Conservation (phyloP, 495 filamentous ascomycete genomes). For the Parathielavia appendiculata region DNA sequence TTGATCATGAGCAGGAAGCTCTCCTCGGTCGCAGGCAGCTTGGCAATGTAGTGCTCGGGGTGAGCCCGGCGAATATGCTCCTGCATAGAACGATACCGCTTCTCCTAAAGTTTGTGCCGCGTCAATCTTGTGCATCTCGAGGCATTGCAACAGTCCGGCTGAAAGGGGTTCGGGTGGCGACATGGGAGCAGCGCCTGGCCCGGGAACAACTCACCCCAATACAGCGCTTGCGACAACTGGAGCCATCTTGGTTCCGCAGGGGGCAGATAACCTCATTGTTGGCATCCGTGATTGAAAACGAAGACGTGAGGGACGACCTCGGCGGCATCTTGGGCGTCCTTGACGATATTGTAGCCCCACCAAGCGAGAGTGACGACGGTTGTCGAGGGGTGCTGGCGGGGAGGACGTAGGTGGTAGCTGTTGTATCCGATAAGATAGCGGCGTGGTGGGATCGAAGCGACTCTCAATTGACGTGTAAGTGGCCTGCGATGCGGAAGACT, state of each 20-base stretch:
- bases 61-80: conserved; percentile 98
- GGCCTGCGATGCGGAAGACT: conserved; percentile 23
- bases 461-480: conserved; percentile 36
- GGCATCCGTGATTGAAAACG: conserved; percentile 85
- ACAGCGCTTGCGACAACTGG: conserved; percentile 95
- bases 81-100: conserved; percentile 98
- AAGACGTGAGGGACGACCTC: conserved; percentile 77
- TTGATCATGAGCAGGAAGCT: conserved; percentile 96
- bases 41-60: conserved; percentile 95
- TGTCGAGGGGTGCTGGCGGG: conserved; percentile 24
- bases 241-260: conserved; percentile 91
- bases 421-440: conserved; percentile 26
- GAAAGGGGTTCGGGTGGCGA: conserved; percentile 20
- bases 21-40: conserved; percentile 97
- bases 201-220: conserved; percentile 73
- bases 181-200: conserved; percentile 16
- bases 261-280: conserved; percentile 97
- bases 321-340: conserved; percentile 63
- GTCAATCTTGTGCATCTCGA: conserved; percentile 4
- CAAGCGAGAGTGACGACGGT: conserved; percentile 37
- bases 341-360: conserved; percentile 40
- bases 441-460: background rate
- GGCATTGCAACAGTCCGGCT: background rate
- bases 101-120: conserved; percentile 57
- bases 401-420: conserved; percentile 30